Evolutionary conservation across 495 filamentous ascomycete species (phyloP).

Genomic region (Talaromyces wortmannii): DNA sequence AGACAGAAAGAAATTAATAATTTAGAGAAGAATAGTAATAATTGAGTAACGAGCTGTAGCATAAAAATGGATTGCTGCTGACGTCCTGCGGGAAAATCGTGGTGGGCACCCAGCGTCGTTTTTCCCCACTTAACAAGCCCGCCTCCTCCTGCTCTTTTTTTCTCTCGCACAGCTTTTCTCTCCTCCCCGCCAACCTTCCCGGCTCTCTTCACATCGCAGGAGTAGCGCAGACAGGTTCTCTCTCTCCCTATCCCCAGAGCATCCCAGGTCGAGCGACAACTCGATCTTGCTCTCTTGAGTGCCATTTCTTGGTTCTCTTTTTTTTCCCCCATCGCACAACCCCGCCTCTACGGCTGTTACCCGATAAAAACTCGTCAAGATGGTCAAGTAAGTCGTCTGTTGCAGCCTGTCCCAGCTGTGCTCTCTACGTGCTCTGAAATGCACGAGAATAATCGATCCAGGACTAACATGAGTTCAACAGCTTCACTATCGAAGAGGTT

Average conservation of each 20-base stretch:
- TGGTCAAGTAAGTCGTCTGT: conserved; percentile 90
- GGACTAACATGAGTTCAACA: conserved; percentile 42
- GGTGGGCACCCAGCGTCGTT: neutral
- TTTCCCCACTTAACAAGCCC: conserved; percentile 2
- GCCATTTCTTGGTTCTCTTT: conserved; percentile 24
- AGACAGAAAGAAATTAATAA: no score
- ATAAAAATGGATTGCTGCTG: no score
- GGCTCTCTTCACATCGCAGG: conserved; percentile 22
- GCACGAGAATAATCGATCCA: neutral
- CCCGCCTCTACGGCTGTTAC: conserved; percentile 38
- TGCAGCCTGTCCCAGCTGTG: neutral
- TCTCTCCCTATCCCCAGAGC: conserved; percentile 19
- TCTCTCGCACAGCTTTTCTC: conserved; percentile 21
- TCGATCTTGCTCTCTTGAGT: conserved; percentile 42
- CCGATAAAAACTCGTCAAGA: conserved; percentile 73
- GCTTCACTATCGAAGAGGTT: conserved; percentile 98
- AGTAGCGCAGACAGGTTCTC: conserved; percentile 39
- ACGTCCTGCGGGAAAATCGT: neutral
- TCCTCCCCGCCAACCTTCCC: conserved; percentile 16
- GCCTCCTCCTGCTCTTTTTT: conserved; percentile 19
- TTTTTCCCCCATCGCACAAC: conserved; percentile 16
- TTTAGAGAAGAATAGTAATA: no score
- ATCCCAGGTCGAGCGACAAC: conserved; percentile 38
- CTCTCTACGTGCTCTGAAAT: neutral
- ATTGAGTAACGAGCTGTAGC: no score